Evolutionary conservation across 2,329 filamentous ascomycete species (phyloP).

Genomic region (Spiromastix sp.): DNA sequence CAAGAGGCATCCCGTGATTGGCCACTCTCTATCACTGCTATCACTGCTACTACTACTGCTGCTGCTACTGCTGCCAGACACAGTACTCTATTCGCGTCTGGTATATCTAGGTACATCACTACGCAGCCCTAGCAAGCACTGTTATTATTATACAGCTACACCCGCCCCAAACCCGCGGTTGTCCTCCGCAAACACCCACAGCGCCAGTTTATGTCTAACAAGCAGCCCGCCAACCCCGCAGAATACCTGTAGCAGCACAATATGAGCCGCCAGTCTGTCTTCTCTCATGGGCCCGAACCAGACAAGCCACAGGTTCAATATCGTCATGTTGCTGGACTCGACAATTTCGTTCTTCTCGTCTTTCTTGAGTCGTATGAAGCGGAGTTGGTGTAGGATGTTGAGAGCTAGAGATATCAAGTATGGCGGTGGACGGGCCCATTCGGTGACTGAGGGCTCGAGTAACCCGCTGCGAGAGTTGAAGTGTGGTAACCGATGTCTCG

Average conservation of each 20-base stretch:
- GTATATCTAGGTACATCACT: too few relatives aligned
- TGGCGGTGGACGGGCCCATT: constrained; percentile 63
- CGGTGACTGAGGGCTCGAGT: constrained; percentile 75
- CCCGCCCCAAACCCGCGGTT: constrained; percentile 44
- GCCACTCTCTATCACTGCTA: too few relatives aligned
- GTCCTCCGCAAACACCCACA: constrained; percentile 83
- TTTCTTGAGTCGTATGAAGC: constrained; percentile 56
- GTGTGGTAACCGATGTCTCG: constrained; percentile 77
- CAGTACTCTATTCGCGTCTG: too few relatives aligned
- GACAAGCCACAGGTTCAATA: constrained; percentile 92
- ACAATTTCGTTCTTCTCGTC: constrained; percentile 60
- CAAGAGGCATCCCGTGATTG: too few relatives aligned
- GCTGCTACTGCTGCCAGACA: too few relatives aligned
- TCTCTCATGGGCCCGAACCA: constrained; percentile 89
- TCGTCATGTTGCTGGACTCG: constrained; percentile 81
- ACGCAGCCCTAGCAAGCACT: too few relatives aligned
- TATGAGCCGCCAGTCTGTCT: constrained; percentile 67
- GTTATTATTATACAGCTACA: too few relatives aligned
- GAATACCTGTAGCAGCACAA: constrained; percentile 65
- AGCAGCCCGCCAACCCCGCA: constrained; percentile 77
- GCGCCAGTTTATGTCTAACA: constrained; percentile 71
- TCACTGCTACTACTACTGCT: too few relatives aligned
- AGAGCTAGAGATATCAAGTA: constrained; percentile 53
- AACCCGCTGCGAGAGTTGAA: constrained; percentile 80
- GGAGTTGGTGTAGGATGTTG: constrained; percentile 57